Conservation (phyloP, 1,284 basidiomycete species). For the Singerocomus inundabilis region DNA sequence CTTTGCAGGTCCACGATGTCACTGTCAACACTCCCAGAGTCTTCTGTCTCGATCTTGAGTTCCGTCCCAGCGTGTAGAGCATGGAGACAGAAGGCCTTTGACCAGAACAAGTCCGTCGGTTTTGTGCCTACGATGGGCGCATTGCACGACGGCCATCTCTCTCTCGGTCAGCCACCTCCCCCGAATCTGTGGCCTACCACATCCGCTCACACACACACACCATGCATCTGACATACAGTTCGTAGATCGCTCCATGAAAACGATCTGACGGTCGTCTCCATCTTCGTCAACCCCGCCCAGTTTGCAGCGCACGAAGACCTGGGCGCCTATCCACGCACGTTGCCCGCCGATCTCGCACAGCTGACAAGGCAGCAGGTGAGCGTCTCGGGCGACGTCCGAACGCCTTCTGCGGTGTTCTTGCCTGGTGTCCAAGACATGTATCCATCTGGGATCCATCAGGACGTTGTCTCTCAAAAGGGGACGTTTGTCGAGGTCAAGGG, state of each 20-base stretch:
- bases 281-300: conserved; percentile 98
- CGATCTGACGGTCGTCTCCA: conserved; percentile 88
- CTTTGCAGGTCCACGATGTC: conserved; percentile 15
- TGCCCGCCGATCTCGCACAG: conserved; percentile 62
- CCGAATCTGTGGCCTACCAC: neutral
- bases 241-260: conserved; percentile 73
- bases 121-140: conserved; percentile 98
- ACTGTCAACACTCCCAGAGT: conserved; percentile 38
- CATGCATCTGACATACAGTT: conserved; percentile 45
- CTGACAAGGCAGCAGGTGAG: conserved; percentile 37
- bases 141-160: conserved; percentile 89
- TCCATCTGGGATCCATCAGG: conserved; percentile 81
- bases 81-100: conserved; percentile 73
- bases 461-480: conserved; percentile 75
- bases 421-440: conserved; percentile 85
- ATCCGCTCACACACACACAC: conserved; percentile 4
- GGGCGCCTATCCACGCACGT: conserved; percentile 85
- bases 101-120: conserved; percentile 71
- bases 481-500: conserved; percentile 92
- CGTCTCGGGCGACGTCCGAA: conserved; percentile 32
- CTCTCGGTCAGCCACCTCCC: conserved; percentile 61
- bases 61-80: conserved; percentile 67
- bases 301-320: conserved; percentile 97
- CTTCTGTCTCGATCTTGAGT: conserved; percentile 75
- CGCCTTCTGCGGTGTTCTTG: conserved; percentile 73